Evolutionary conservation across 2,329 filamentous ascomycete genomes (phyloP), one percentile per base, ranked within the genome.

Genomic region (Metarhizium sp.): DNA sequence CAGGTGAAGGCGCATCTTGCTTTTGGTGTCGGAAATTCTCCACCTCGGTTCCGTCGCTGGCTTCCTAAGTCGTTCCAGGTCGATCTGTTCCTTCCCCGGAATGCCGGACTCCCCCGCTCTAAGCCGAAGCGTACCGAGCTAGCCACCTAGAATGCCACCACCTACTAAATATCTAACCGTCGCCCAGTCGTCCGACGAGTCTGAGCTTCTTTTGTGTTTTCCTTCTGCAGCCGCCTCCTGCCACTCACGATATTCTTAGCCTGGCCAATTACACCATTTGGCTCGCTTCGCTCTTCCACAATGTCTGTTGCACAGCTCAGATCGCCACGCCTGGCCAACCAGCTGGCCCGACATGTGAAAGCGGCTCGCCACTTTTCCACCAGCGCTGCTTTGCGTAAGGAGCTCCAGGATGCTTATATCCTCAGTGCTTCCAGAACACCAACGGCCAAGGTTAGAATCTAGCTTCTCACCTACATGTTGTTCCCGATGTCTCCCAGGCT

Each of bases 331-430:
- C 61, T 71, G 52, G 60, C 67, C 49, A 63, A 67, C 59, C 69
- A 70, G 58, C 59, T 73, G n/a, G 67, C 67, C 51, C 66, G 68
- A 61, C 72, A 75, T 68, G 67, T 72, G 65, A 71, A 67, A 56
- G 60, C 71, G 36, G 64, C 68, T 52, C 75, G 78, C 53, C 69
- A 67, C 53, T 81, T 82, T 63, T 79, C 78, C 40, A 73, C 71
- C 14, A 67, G 70, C 52, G 57, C 71, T 45, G 63, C 69, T n/a
- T 66, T 76, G 40, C 71, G 71, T 58, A 76, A 85, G 71, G 87
- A 95, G 68, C 81, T 96, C 54, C 86, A 88, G 66, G 91, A 96
- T 71, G 92, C 89, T 50, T 99, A 97, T 73, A 97, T 99, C 63
- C 73, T 99, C 59, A 92, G 90, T 67, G 94, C 88, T 11, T 82